These are phyloP conservation scores for Grigorovia jiainica DNA, from an alignment of 805 yeast species.

Conservation along the genomic window DNA sequence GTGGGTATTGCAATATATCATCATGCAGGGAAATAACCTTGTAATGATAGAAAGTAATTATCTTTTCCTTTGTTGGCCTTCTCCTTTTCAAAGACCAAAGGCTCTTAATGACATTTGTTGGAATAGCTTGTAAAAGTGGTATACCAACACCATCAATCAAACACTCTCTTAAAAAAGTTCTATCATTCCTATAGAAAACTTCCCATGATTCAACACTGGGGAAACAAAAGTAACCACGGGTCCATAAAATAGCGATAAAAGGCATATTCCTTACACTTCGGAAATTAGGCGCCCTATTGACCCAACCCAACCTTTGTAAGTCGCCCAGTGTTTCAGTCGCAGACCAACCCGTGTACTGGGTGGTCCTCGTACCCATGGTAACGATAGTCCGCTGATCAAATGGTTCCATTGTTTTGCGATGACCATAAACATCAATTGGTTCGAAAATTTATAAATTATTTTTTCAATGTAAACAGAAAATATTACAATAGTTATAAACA, in stretches of 20 bases:
- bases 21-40: slow-evolving; percentile 3
- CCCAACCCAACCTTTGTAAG: slow-evolving; percentile 18
- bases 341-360: slow-evolving; percentile 9
- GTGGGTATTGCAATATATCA: slow-evolving; percentile 1
- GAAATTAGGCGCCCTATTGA: slow-evolving; percentile 24
- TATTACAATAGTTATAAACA: no score
- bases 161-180: slow-evolving; percentile 11
- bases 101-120: slow-evolving; percentile 22
- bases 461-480: no score
- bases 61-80: slow-evolving; percentile 11
- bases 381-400: no score
- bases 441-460: no score
- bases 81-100: slow-evolving; percentile 15
- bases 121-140: slow-evolving; percentile 29
- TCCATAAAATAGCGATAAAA: slow-evolving; percentile 26
- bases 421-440: no score
- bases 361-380: no score
- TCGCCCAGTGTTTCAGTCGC: slow-evolving; percentile 25
- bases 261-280: slow-evolving; percentile 24
- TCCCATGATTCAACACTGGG: slow-evolving; percentile 29
- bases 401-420: no score
- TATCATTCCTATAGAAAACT: slow-evolving; percentile 19
- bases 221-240: slow-evolving; percentile 32
- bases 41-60: slow-evolving; percentile 26
- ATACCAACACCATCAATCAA: slow-evolving; percentile 21